These are phyloP conservation scores for Coriaria nepalensis DNA, from an alignment of 306 rosid species.

Conservation along the genomic window DNA sequence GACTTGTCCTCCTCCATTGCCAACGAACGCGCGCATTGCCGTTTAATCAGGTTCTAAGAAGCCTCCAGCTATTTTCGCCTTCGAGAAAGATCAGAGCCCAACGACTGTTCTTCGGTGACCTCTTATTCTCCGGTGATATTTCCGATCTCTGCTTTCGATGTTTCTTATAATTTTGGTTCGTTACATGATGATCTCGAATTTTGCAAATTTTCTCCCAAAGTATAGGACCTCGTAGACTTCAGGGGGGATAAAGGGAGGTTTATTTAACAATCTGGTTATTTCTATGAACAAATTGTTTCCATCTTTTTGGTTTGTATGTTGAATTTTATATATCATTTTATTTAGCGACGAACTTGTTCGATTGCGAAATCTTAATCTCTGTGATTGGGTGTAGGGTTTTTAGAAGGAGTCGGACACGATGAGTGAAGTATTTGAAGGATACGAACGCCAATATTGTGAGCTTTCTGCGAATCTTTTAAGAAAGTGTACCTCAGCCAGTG, in stretches of 20 bases:
- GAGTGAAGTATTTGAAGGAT: constrained; percentile 77
- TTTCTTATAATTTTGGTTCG: neutral
- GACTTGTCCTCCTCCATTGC: too few species aligned
- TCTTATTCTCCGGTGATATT: neutral
- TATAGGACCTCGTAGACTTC: too few species aligned
- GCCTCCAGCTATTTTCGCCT: too few species aligned
- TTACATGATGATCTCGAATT: neutral
- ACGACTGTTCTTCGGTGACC: neutral
- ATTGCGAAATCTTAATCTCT: neutral
- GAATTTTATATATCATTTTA: neutral
- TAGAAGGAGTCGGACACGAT: constrained; percentile 25
- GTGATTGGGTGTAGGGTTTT: constrained; percentile 16
- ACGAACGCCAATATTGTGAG: constrained; percentile 83
- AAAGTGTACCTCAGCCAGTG: constrained; percentile 48
- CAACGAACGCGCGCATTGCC: too few species aligned
- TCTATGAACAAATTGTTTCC: neutral
- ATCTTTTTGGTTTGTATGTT: neutral
- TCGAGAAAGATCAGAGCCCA: too few species aligned
- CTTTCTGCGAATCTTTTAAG: constrained; percentile 61
- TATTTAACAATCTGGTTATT: too few species aligned
- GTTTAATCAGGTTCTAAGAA: too few species aligned
- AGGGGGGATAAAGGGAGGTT: too few species aligned
- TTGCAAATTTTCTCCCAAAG: too few species aligned
- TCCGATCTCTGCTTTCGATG: neutral
- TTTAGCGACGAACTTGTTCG: neutral